Conservation (phyloP, 164 flowering plant species). For the Platanus orientalis region DNA sequence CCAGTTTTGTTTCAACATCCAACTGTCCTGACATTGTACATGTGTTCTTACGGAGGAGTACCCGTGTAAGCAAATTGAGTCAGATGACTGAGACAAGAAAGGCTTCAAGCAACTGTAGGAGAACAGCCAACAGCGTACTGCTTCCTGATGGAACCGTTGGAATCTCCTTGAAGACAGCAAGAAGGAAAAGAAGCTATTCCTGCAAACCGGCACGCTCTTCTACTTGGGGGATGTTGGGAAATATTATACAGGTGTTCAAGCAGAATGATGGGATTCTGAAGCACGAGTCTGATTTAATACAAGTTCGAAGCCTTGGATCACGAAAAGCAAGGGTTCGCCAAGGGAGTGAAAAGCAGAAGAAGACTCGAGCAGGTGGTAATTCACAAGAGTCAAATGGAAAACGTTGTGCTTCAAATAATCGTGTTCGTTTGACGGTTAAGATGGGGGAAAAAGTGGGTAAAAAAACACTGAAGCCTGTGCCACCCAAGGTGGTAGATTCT, state of each 20-base stretch:
- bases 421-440: constrained; percentile 47
- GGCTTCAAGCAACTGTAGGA: constrained; percentile 24
- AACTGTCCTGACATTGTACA: constrained; percentile 19
- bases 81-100: constrained; percentile 23
- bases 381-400: constrained; percentile 22
- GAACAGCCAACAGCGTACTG: constrained; percentile 14
- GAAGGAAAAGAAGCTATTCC: constrained; percentile 53
- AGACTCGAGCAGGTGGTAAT: constrained; percentile 20
- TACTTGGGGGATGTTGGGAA: constrained; percentile 49
- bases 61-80: constrained; percentile 23
- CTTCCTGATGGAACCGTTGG: constrained; percentile 8
- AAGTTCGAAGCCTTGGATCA: constrained; percentile 17
- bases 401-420: constrained; percentile 20
- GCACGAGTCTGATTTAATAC: constrained; percentile 15
- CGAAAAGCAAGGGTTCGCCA: constrained; percentile 17
- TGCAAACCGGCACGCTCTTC: constrained; percentile 53
- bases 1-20: constrained; percentile 16
- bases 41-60: constrained; percentile 30
- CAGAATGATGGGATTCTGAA: constrained; percentile 17
- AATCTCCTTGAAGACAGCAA: constrained; percentile 22
- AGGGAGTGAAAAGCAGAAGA: constrained; percentile 24
- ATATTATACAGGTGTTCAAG: constrained; percentile 28
- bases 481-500: constrained; percentile 26
- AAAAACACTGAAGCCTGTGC: constrained; percentile 15
- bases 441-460: constrained; percentile 28